Percentiles rank a stretch among this genome's conserved stretches.
phyloP scores from a whole-genome alignment of 805 yeast genomes.

The Wickerhamiella sergipiensis region DNA sequence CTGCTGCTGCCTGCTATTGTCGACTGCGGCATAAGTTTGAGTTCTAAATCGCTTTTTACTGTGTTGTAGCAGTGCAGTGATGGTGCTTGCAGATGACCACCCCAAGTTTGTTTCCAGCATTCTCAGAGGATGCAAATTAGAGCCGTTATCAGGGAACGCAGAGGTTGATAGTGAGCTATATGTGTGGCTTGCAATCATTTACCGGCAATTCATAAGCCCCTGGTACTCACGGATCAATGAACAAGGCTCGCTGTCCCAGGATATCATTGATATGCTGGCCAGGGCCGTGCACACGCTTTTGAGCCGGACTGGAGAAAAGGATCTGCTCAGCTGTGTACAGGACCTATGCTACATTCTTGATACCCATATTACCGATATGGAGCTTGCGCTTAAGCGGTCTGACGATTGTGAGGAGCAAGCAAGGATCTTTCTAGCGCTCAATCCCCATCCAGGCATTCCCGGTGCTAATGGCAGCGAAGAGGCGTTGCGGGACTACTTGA shows the following conservation, averaged over 20 bases:
- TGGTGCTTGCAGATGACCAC: background rate
- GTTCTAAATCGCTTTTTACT: too few species aligned
- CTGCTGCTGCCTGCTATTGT: too few species aligned
- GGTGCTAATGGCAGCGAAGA: background rate
- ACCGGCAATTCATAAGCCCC: conserved; percentile 4
- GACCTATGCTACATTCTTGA: background rate
- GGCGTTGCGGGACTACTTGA: conserved; percentile 1
- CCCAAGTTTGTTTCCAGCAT: background rate
- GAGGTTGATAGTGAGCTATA: conserved; percentile 4
- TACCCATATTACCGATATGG: background rate
- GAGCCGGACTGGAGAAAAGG: background rate
- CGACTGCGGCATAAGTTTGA: too few species aligned
- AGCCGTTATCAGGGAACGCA: background rate
- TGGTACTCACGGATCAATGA: conserved; percentile 5
- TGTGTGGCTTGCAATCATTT: conserved; percentile 4
- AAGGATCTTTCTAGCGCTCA: background rate
- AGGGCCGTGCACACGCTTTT: background rate
- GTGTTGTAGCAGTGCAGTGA: background rate
- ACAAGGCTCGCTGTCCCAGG: conserved; percentile 6
- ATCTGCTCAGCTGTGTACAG: background rate
- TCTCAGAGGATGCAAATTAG: background rate
- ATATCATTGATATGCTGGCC: background rate
- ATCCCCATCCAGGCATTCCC: conserved; percentile 2
- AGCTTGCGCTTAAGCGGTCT: background rate
- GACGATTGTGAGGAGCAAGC: background rate